Evolutionary conservation across 495 filamentous ascomycete species (phyloP).

Genomic region (Rusavskia elegans): DNA sequence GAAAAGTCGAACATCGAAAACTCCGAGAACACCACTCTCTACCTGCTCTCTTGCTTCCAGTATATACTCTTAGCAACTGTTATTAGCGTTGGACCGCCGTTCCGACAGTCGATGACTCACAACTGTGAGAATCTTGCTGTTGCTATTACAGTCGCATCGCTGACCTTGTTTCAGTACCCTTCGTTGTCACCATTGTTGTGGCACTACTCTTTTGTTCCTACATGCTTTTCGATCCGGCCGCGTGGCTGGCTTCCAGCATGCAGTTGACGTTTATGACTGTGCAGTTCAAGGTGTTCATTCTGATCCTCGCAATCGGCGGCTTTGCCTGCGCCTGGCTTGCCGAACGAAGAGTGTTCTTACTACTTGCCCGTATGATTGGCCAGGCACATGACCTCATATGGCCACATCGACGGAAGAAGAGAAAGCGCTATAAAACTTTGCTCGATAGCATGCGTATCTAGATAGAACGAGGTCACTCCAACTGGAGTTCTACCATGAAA

Average conservation of each 20-base stretch:
- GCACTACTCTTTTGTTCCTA: constrained; percentile 50
- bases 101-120: constrained; percentile 59
- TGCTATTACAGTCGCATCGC: not conserved
- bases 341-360: constrained; percentile 55
- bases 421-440: constrained; percentile 79
- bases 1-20: constrained; percentile 74
- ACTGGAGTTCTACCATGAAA: too few relatives aligned
- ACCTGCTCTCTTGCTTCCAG: constrained; percentile 81
- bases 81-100: constrained; percentile 77
- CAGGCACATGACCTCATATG: constrained; percentile 35
- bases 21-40: constrained; percentile 82
- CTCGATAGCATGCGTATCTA: constrained; percentile 50
- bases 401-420: constrained; percentile 46
- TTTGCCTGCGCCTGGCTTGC: constrained; percentile 51
- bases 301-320: constrained; percentile 49
- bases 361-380: constrained; percentile 53
- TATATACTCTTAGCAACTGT: constrained; percentile 84
- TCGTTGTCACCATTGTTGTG: constrained; percentile 58
- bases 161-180: constrained; percentile 43
- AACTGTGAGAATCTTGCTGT: constrained; percentile 44
- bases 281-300: constrained; percentile 53
- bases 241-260: constrained; percentile 60
- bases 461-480: not conserved
- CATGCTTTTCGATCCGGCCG: constrained; percentile 59
- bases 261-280: constrained; percentile 61